Percentiles rank a stretch among this genome's conserved stretches.
These are phyloP conservation scores for Stephania yunnanensis DNA, from an alignment of 164 flowering plant species.

Conservation along the genomic window DNA sequence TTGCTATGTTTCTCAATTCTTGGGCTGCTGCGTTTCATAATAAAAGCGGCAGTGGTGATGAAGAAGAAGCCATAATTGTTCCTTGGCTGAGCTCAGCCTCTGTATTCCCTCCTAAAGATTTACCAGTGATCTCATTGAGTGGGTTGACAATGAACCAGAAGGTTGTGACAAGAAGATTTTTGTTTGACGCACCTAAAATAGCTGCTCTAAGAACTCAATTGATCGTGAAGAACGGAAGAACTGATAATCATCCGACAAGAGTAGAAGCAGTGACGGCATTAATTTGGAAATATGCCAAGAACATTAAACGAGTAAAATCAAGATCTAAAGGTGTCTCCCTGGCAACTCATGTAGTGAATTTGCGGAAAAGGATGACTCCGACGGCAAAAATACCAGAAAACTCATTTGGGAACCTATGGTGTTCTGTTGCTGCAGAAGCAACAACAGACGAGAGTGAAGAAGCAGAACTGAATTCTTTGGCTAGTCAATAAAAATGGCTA, in stretches of 20 bases:
- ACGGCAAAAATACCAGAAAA: conserved; percentile 16
- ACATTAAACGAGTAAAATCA: neutral
- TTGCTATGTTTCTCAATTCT: conserved; percentile 19
- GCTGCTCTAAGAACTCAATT: conserved; percentile 23
- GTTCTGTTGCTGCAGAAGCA: conserved; percentile 19
- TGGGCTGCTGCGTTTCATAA: conserved; percentile 26
- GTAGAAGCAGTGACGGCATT: conserved; percentile 45
- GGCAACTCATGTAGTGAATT: conserved; percentile 29
- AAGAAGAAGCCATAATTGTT: neutral
- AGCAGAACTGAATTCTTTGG: conserved; percentile 7
- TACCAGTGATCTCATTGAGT: no score
- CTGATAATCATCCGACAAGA: conserved; percentile 26
- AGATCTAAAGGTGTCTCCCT: conserved; percentile 17
- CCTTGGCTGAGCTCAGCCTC: conserved; percentile 21
- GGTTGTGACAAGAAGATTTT: conserved; percentile 34
- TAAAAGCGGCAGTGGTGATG: conserved; percentile 20
- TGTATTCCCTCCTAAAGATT: conserved; percentile 26
- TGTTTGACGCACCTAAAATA: conserved; percentile 35
- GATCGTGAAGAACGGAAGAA: neutral
- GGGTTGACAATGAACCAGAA: conserved; percentile 1
- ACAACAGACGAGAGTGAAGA: neutral
- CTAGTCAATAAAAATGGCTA: conserved; percentile 7
- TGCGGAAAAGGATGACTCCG: conserved; percentile 29
- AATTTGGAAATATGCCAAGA: conserved; percentile 37
- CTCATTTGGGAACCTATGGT: conserved; percentile 35